Base-by-base conservation (phyloP, 2,329 filamentous ascomycete genomes). In the Clarireedia homoeocarpa region DNA sequence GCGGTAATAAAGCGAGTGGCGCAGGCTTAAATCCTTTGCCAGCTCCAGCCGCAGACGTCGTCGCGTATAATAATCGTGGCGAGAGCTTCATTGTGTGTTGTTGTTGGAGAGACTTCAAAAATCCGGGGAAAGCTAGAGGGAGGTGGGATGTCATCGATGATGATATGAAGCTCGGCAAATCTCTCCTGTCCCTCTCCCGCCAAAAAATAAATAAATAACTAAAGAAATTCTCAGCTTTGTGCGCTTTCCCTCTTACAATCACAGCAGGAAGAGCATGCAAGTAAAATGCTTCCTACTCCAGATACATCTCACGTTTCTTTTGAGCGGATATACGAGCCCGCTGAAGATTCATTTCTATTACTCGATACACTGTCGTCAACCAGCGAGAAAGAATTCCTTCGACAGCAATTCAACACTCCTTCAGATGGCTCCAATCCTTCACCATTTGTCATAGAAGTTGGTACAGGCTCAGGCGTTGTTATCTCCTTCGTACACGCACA, bases 271-370 rank as follows among this genome's bases (percentile, higher is more conserved):
- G 36, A 48, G n/a, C 53, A 42, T 38, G 12, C 30, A 17, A 17
- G 20, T 27, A 46, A 38, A 27, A 96, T 96, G 91, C 82, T 99
- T 27, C 91, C 92, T 9, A 99, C 94, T 1, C 94, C 94, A 14
- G 89, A 89, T 57, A 99, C 94, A 2, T 88, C 88, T 23, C 94
- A 99, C 74, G 89, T 97, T 58, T 82, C 86, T 54, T 95, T 91
- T 73, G 82, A 89, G 70, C 84, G 86, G 55, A 85, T 97, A 64
- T 99, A 99, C 73, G 91, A 96, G 69, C 94, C 94, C 38, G 87
- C 92, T 10, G 94, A 99, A 73, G 94, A 99, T 74, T 96, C 91
- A 5, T 99, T 90, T 69, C 82, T 99, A 46, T 81, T 99, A 49
- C 82, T 99, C 30, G 92, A 99, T 73, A 95, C 91, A 0, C 80